Percentiles rank a stretch among this genome's conserved stretches.
Evolutionary conservation across 108 stramenopile genomes (phyloP).

Genomic region (Pseudonitzschia multistriata): DNA sequence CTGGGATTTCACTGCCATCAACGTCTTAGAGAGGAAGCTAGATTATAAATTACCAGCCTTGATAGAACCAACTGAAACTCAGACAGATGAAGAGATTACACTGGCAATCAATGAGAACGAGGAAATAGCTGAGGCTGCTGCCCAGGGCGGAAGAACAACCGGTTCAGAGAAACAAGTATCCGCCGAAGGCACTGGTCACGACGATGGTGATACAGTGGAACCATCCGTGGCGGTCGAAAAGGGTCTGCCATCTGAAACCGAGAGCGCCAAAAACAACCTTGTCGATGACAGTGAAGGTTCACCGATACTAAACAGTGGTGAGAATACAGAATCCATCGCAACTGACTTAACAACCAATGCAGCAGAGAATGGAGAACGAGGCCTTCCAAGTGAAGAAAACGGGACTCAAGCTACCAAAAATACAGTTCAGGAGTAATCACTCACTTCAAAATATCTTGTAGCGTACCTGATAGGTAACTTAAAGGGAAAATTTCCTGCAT

Average conservation of each 20-base stretch:
- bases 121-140: not conserved
- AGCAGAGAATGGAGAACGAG: not conserved
- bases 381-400: not conserved
- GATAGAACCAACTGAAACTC: not conserved
- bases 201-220: not conserved
- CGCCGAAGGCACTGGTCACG: not conserved
- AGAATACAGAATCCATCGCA: not conserved
- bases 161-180: not conserved
- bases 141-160: not conserved
- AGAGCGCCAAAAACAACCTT: not conserved
- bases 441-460: not conserved
- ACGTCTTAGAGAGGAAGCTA: conserved; percentile 62
- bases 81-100: not conserved
- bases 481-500: too few species aligned
- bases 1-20: conserved; percentile 80
- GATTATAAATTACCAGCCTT: conserved; percentile 34
- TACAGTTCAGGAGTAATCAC: not conserved
- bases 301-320: not conserved
- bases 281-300: not conserved
- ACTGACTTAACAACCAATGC: not conserved
- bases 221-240: not conserved
- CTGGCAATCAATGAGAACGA: not conserved
- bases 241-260: not conserved
- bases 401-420: not conserved
- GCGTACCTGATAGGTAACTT: too few species aligned